phyloP scores from a whole-genome alignment of 2,329 filamentous ascomycete species.

The Paradendryphiella salina region DNA sequence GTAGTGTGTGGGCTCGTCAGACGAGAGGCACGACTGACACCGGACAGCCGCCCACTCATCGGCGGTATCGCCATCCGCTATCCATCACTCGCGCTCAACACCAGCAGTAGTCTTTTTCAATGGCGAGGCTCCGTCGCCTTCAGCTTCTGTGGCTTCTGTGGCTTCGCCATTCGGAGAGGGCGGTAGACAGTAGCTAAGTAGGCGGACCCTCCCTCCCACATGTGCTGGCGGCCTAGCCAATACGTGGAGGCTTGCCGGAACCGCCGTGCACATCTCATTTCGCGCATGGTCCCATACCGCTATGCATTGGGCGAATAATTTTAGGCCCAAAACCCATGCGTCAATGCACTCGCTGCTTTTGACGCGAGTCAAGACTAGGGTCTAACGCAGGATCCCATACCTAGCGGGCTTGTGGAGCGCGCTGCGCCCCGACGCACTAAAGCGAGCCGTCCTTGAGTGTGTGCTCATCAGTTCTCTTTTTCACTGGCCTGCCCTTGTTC shows the following conservation, averaged over 20 bases:
- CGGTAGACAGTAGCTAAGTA: slow-evolving; percentile 17
- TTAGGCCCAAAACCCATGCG: slow-evolving; percentile 45
- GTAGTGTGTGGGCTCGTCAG: slow-evolving; percentile 20
- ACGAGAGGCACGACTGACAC: slow-evolving; percentile 26
- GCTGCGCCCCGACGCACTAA: slow-evolving; percentile 48
- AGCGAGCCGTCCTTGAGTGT: slow-evolving; percentile 44
- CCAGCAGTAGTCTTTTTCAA: slow-evolving; percentile 16
- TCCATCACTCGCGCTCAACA: slow-evolving; percentile 7
- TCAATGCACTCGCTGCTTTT: slow-evolving; percentile 39
- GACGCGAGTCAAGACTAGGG: slow-evolving; percentile 29
- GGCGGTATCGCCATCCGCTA: slow-evolving; percentile 7
- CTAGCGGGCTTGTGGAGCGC: slow-evolving; percentile 45
- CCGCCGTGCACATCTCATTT: slow-evolving; percentile 44
- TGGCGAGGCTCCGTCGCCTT: slow-evolving; percentile 14
- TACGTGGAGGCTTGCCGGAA: slow-evolving; percentile 25
- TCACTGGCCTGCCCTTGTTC: slow-evolving; percentile 45
- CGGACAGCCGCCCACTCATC: slow-evolving; percentile 11
- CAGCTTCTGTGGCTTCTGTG: slow-evolving; percentile 12
- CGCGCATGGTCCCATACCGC: slow-evolving; percentile 37
- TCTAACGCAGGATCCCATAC: slow-evolving; percentile 15
- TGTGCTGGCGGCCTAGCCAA: slow-evolving; percentile 22
- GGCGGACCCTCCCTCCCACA: slow-evolving; percentile 24
- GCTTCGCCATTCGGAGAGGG: slow-evolving; percentile 26
- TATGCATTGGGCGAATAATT: slow-evolving; percentile 40
- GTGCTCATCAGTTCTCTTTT: slow-evolving; percentile 51